Base-by-base conservation (phyloP, 805 yeast species). In the Barnettozyma pratensis region DNA sequence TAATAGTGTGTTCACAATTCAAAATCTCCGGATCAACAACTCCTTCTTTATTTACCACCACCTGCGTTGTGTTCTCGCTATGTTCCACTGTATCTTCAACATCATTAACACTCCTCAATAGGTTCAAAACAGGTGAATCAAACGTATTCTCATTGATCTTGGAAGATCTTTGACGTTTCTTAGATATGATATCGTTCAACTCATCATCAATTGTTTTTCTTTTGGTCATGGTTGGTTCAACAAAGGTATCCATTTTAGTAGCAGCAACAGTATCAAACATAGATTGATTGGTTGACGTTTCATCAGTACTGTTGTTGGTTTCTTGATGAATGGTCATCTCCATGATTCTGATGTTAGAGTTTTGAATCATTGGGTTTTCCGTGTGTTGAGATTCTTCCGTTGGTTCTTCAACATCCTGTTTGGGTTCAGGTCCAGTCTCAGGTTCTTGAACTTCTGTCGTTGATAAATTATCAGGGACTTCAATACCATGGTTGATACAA, bases 201-300 rank as follows among this genome's bases (percentile, higher is more conserved):
- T 58, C 60, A 12, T 52, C 54, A 45, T 58, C 60, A 31, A 57
- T 36, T 3, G 40, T 11, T 29, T 55, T 48, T 38, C 53, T 56
- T 1, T 11, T 39, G 10, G 14, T 12, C 3, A 19, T 19, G 34
- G 7, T n/a, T 19, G 10, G 12, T n/a, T 44, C 41, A n/a, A 41
- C 9, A 14, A 39, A n/a, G 4, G 52, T 43, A 11, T 25, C 39
- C 49, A 51, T 48, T 30, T 27, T 45, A 6, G 49, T 50, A 4
- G 47, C 47, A 14, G 31, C 32, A 12, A 39, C 8, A 11, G 42
- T 37, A 25, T 47, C 45, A 28, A 41, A 7, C 2, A 14, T 7
- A 1, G 42, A 34, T 3, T 29, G 30, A 9, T 28, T 30, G 3
- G 19, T 14, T 9, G 35, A 19, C 19, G 19, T 35, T 19, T 31